Evolutionary conservation across 1,139 yeast genomes (phyloP), one percentile per base, ranked within the genome.

Genomic region (Candida pseudoviswanathii): DNA sequence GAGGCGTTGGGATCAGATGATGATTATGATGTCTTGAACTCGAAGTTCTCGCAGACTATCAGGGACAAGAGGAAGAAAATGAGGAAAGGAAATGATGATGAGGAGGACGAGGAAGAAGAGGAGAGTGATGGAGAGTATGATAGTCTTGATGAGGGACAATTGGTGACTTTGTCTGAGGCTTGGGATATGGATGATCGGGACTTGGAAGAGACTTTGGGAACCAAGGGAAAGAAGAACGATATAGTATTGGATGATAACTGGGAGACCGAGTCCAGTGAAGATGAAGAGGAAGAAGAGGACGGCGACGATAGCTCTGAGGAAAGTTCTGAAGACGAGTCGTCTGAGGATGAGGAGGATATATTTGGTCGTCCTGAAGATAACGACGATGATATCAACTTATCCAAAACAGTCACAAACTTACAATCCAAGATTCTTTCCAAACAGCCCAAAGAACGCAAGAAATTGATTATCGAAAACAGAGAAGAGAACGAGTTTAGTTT

Each of bases 151-250:
- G 96, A 89, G 63, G 72, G 70, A 34, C 88, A 89, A 58, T 74
- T 91, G 51, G 80, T 88, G 48, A 81, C 96, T 0, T 73, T 91
- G 44, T 87, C 96, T 5, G 91, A 86, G 58, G 92, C 89, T 4
- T 91, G 96, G 96, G 97, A 88, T 65, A 66, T 84, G 71, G 96
- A 89, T 63, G 91, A 84, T 33, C 69, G 65, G 41, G 86, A 81
- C 52, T 63, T 69, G 53, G 60, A 60, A 29, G 61, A 59, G 41
- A 53, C 60, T 3, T 61, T 63, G 26, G 54, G 56, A 25, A 37
- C 30, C 16, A 37, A 37, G 22, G 51, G 54, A 48, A 49, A 56
- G 7, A 55, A 58, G 27, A 66, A 58, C 25, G 81, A 75, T 30
- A 58, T 79, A 5, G 77, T 77, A 5, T 54, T 57, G 42, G 51